Conservation (phyloP, 2,329 filamentous ascomycete genomes). For the Trichoderma guizhouense region DNA sequence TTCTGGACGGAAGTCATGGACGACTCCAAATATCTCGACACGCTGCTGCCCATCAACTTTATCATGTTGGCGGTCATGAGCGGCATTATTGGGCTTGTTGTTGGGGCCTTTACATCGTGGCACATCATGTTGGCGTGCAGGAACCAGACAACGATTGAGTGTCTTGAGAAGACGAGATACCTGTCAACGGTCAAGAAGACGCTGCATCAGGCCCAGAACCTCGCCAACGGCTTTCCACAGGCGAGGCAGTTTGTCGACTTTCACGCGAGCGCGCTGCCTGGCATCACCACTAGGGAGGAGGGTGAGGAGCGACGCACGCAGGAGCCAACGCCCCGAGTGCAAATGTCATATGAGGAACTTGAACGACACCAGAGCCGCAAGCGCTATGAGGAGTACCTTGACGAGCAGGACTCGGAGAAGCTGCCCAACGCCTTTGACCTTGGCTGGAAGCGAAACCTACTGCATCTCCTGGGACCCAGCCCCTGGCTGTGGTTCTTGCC, state of each 20-base stretch:
- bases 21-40: constrained; percentile 68
- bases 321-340: constrained; percentile 30
- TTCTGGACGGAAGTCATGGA: constrained; percentile 80
- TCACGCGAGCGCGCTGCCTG: constrained; percentile 76
- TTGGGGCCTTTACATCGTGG: constrained; percentile 88
- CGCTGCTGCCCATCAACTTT: constrained; percentile 82
- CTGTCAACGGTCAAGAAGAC: constrained; percentile 73
- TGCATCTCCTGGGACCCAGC: constrained; percentile 74
- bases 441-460: constrained; percentile 74
- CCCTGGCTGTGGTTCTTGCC: constrained; percentile 76
- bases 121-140: constrained; percentile 77
- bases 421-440: constrained; percentile 93
- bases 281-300: constrained; percentile 76
- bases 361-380: constrained; percentile 53
- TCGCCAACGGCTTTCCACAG: constrained; percentile 46
- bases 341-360: constrained; percentile 52
- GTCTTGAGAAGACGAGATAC: constrained; percentile 92
- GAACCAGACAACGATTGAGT: constrained; percentile 93
- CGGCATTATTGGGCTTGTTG: constrained; percentile 86
- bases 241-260: constrained; percentile 76
- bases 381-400: constrained; percentile 70
- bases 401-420: constrained; percentile 83
- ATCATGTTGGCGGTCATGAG: constrained; percentile 82
- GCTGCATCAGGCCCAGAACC: constrained; percentile 59
- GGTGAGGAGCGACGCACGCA: constrained; percentile 58